Evolutionary conservation across 192 early-diverging fungal species (phyloP).

Genomic region (Globomyces pollinis-pini): DNA sequence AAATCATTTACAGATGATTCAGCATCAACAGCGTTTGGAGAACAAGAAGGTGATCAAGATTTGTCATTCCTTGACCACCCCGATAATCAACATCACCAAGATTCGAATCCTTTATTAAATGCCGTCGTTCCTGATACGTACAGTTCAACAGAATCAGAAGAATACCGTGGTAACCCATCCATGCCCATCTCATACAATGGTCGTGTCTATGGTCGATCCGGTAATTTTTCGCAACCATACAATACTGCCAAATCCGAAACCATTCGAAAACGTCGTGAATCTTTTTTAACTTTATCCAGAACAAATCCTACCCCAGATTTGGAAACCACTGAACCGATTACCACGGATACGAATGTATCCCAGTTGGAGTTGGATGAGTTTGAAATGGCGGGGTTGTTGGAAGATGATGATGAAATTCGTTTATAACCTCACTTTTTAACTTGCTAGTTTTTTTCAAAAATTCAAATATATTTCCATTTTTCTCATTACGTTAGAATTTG

Average conservation of each 20-base stretch:
- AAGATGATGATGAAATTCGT: neutral
- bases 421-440: too few species aligned
- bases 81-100: too few species aligned
- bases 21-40: neutral
- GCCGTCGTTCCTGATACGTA: too few species aligned
- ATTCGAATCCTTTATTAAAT: too few species aligned
- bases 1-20: neutral
- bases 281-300: too few species aligned
- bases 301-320: neutral
- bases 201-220: too few species aligned
- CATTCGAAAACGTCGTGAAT: neutral
- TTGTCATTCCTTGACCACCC: too few species aligned
- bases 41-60: neutral
- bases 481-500: too few species aligned
- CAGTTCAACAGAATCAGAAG: neutral
- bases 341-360: neutral
- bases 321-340: neutral
- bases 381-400: neutral
- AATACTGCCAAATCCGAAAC: neutral
- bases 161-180: neutral
- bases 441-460: too few species aligned
- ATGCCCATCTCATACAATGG: neutral
- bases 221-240: conserved; percentile 5
- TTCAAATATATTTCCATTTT: too few species aligned
- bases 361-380: neutral